Percentiles rank a stretch among this genome's conserved stretches.
phyloP scores from a whole-genome alignment of 1,139 yeast genomes.

The Suhomyces anneliseae region DNA sequence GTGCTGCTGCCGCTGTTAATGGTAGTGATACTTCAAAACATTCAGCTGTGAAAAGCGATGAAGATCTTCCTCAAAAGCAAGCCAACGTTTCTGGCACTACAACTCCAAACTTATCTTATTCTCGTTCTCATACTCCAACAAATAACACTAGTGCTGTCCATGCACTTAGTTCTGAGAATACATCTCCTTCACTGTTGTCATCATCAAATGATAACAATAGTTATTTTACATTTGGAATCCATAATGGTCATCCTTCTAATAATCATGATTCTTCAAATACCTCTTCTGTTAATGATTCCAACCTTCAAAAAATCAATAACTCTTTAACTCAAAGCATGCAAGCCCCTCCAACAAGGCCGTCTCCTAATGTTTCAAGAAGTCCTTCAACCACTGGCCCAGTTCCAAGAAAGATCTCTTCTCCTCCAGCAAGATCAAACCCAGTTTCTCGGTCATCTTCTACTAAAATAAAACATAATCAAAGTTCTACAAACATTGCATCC shows the following conservation, averaged over 20 bases:
- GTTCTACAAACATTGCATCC: not conserved
- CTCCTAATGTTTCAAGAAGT: constrained; percentile 18
- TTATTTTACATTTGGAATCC: constrained; percentile 8
- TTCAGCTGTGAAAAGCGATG: not conserved
- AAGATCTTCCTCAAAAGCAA: not conserved
- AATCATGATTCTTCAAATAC: constrained; percentile 8
- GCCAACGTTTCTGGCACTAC: constrained; percentile 1
- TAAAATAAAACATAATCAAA: constrained; percentile 7
- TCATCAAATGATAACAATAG: constrained; percentile 8
- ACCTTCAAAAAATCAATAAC: constrained; percentile 11
- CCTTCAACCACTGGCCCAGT: constrained; percentile 14
- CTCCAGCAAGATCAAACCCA: constrained; percentile 11
- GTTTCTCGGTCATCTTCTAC: constrained; percentile 15
- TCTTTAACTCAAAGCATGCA: not conserved
- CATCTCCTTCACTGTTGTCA: constrained; percentile 13
- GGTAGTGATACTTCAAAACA: not conserved
- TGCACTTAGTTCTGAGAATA: constrained; percentile 2
- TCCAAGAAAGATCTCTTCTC: constrained; percentile 8
- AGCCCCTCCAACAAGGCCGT: constrained; percentile 6
- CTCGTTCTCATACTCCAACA: constrained; percentile 16
- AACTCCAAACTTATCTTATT: constrained; percentile 11
- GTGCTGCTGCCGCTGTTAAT: not conserved
- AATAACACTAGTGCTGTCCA: constrained; percentile 11
- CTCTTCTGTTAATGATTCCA: constrained; percentile 8
- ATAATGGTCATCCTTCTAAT: not conserved